These are phyloP conservation scores for Chaetomium globosum DNA, from an alignment of 2,329 filamentous ascomycete species.

Conservation along the genomic window DNA sequence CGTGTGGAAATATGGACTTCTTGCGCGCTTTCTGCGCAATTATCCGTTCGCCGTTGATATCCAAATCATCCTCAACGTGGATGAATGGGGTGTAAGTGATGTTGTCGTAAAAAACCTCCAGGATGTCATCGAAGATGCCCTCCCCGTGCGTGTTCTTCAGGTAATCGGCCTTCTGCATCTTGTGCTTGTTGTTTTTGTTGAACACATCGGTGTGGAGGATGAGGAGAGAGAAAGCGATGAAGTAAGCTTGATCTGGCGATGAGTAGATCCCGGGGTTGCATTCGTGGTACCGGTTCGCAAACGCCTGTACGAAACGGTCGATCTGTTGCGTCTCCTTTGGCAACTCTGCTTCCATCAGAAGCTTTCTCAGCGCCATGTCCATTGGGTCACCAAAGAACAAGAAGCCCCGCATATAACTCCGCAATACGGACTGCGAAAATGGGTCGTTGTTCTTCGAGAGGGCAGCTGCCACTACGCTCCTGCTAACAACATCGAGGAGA, in stretches of 20 bases:
- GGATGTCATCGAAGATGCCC: conserved; percentile 87
- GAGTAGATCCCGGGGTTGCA: conserved; percentile 97
- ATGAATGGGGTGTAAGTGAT: conserved; percentile 98
- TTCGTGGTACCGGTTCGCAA: conserved; percentile 95
- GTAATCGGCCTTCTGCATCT: conserved; percentile 96
- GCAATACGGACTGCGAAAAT: conserved; percentile 79
- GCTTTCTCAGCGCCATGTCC: conserved; percentile 94
- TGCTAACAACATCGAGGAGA: conserved; percentile 76
- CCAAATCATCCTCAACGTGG: conserved; percentile 89
- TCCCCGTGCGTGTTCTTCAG: conserved; percentile 92
- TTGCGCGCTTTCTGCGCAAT: conserved; percentile 72
- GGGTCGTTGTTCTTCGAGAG: conserved; percentile 83
- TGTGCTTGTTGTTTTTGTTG: conserved; percentile 99
- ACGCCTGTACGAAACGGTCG: conserved; percentile 88
- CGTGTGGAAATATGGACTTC: conserved; percentile 67
- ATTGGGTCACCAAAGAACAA: conserved; percentile 95
- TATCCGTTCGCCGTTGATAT: conserved; percentile 74
- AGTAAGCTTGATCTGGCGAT: conserved; percentile 92
- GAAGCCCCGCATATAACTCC: conserved; percentile 95
- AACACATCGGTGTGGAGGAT: conserved; percentile 99
- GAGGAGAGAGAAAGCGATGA: conserved; percentile 93
- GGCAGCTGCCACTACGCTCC: conserved; percentile 80
- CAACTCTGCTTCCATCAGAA: conserved; percentile 93
- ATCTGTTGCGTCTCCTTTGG: conserved; percentile 98
- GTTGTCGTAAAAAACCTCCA: conserved; percentile 98